A percentile compares a stretch with the other conserved stretches of the same genome.
Evolutionary conservation across 371 early-diverging fungal genomes (phyloP).

Genomic region (Mortierella sp.): DNA sequence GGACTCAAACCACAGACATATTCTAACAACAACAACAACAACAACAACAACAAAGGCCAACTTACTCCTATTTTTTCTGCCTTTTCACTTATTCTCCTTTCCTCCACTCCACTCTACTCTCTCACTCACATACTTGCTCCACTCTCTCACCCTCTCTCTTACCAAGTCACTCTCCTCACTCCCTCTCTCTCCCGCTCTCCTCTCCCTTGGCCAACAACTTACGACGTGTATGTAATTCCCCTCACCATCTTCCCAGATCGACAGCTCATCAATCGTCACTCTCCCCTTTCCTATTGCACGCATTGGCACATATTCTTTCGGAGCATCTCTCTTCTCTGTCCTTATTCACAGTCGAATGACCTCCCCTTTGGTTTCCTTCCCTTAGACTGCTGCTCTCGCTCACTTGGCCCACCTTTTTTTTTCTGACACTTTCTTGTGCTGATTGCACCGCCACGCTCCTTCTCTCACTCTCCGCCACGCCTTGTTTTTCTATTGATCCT

Average conservation of each 20-base stretch:
- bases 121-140: background rate
- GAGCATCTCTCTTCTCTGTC: background rate
- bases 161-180: background rate
- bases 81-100: background rate
- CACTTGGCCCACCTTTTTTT: background rate
- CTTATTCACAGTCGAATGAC: slow-evolving; percentile 6
- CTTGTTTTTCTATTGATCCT: background rate
- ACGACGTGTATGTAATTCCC: slow-evolving; percentile 11
- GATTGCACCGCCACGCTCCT: background rate
- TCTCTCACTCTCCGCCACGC: background rate
- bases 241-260: slow-evolving; percentile 1
- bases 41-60: background rate
- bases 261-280: background rate
- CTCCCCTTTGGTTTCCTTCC: background rate
- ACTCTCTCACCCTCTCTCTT: background rate
- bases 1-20: background rate
- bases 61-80: slow-evolving; percentile 7
- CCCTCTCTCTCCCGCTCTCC: background rate
- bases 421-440: background rate
- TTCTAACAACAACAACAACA: background rate
- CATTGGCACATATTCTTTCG: background rate
- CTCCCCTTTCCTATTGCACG: background rate
- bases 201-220: background rate
- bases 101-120: background rate
- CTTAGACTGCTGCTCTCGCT: background rate